Evolutionary conservation across 176 grass and related monocot species (phyloP).

Genomic region (Musa troglodytarum): DNA sequence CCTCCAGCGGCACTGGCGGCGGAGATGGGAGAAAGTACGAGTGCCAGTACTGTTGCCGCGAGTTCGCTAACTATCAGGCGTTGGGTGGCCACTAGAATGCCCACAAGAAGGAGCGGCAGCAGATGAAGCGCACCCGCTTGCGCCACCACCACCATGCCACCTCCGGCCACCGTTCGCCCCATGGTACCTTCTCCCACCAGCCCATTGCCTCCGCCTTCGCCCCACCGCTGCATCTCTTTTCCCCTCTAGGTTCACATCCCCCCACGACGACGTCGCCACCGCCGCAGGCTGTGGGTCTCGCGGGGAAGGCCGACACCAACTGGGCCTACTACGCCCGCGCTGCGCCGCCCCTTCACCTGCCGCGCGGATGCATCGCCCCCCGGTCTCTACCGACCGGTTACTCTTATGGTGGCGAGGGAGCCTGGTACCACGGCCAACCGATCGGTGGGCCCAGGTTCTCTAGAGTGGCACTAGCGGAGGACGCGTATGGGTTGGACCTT

Average conservation of each 20-base stretch:
- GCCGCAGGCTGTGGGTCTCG: background rate
- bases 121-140: constrained; percentile 37
- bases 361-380: background rate
- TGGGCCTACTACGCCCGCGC: background rate
- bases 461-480: background rate
- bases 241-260: background rate
- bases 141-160: background rate
- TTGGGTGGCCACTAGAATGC: constrained; percentile 47
- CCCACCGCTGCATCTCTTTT: background rate
- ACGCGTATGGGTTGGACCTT: background rate
- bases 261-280: too few species aligned
- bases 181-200: background rate
- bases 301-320: background rate
- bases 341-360: background rate
- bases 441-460: background rate
- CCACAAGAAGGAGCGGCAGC: constrained; percentile 58
- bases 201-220: background rate
- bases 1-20: background rate
- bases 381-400: background rate
- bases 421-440: too few species aligned
- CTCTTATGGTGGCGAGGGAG: background rate
- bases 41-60: constrained; percentile 57
- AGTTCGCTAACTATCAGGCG: constrained; percentile 55
- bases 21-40: constrained; percentile 34
- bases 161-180: background rate